Evolutionary conservation across 495 filamentous ascomycete genomes (phyloP).

Genomic region (Peziza echinospora): DNA sequence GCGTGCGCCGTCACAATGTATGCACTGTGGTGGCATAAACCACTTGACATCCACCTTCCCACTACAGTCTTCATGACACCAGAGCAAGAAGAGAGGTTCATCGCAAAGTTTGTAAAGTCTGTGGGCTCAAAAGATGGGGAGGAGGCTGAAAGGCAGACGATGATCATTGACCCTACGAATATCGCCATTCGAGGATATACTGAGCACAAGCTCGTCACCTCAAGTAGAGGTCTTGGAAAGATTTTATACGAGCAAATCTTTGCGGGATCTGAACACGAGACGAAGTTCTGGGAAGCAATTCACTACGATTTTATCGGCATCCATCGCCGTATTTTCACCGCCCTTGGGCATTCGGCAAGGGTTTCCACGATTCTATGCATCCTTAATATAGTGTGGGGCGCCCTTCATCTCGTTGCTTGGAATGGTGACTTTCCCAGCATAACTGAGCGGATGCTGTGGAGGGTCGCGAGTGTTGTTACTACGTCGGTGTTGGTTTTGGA

Average conservation of each 20-base stretch:
- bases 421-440: slow-evolving; percentile 5
- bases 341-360: not conserved
- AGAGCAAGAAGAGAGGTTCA: not conserved
- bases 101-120: not conserved
- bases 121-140: not conserved
- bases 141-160: not conserved
- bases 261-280: not conserved
- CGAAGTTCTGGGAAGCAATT: not conserved
- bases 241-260: not conserved
- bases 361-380: not conserved
- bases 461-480: slow-evolving; percentile 1
- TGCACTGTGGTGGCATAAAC: slow-evolving; percentile 15
- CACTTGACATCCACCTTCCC: slow-evolving; percentile 8
- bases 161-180: not conserved
- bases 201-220: not conserved
- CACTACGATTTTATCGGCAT: not conserved
- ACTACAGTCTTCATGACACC: slow-evolving; percentile 1
- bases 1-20: slow-evolving; percentile 11
- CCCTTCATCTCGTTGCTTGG: slow-evolving; percentile 2
- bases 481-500: too few species aligned
- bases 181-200: not conserved
- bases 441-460: slow-evolving; percentile 2
- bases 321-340: not conserved
- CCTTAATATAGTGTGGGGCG: not conserved
- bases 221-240: not conserved